A percentile compares a stretch with the other conserved stretches of the same genome.
Conservation (phyloP, 257 asterid species). For the Solanum medicagineum region DNA sequence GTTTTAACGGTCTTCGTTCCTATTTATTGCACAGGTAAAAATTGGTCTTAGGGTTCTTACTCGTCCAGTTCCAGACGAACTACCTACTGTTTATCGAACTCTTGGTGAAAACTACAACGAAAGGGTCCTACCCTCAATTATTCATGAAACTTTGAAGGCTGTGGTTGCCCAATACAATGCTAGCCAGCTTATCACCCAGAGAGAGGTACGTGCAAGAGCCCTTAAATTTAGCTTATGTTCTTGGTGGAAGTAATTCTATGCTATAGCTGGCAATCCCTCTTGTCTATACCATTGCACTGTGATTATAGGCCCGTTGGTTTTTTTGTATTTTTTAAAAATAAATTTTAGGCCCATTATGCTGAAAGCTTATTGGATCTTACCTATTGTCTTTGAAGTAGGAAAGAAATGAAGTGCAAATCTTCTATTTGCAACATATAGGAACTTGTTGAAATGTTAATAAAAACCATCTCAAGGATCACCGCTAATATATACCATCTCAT, state of each 20-base stretch:
- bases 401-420: not conserved
- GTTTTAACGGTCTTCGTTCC: not conserved
- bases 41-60: slow-evolving; percentile 90
- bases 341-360: not conserved
- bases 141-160: slow-evolving; percentile 82
- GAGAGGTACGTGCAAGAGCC: slow-evolving; percentile 48
- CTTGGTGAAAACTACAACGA: slow-evolving; percentile 87
- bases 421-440: not conserved
- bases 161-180: slow-evolving; percentile 95
- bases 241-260: not conserved
- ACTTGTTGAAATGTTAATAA: not conserved
- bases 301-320: not conserved
- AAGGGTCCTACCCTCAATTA: slow-evolving; percentile 79
- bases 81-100: slow-evolving; percentile 74
- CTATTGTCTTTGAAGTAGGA: not conserved
- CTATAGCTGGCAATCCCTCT: not conserved
- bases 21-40: slow-evolving; percentile 44
- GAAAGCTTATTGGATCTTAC: not conserved
- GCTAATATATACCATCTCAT: not conserved
- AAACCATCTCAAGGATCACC: not conserved
- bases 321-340: no score
- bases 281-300: not conserved
- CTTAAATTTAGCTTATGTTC: not conserved
- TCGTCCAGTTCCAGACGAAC: slow-evolving; percentile 73
- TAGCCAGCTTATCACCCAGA: slow-evolving; percentile 91